These are phyloP conservation scores for Monosporozyma servazzii DNA, from an alignment of 805 yeast genomes.

Conservation along the genomic window DNA sequence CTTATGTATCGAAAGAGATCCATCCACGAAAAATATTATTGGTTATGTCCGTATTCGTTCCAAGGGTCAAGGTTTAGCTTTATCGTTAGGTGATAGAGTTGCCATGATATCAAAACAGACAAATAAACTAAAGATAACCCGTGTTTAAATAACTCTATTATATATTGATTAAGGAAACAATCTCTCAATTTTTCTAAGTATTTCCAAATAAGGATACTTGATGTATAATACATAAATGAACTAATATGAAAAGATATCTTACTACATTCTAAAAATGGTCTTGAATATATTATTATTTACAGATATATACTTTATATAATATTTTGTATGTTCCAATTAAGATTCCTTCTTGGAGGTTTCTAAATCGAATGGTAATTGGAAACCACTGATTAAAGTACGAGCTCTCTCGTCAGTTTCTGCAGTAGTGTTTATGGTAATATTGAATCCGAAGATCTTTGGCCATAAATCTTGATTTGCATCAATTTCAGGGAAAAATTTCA, in stretches of 20 bases:
- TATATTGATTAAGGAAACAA: background rate
- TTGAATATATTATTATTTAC: background rate
- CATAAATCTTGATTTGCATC: constrained; percentile 84
- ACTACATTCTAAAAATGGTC: background rate
- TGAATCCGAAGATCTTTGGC: constrained; percentile 80
- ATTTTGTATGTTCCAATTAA: background rate
- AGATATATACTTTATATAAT: background rate
- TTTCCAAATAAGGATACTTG: background rate
- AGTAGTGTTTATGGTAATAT: constrained; percentile 73
- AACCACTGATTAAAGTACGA: constrained; percentile 68
- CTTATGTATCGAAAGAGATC: constrained; percentile 78
- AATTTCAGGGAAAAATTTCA: constrained; percentile 84
- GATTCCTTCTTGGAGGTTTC: background rate
- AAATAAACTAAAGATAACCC: constrained; percentile 30
- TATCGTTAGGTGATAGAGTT: constrained; percentile 88
- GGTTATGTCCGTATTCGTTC: constrained; percentile 96
- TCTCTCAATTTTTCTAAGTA: background rate
- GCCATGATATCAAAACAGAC: constrained; percentile 67
- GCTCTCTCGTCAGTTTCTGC: constrained; percentile 91
- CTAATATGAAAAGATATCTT: background rate
- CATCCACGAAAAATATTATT: constrained; percentile 57
- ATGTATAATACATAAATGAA: background rate
- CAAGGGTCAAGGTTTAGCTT: constrained; percentile 94
- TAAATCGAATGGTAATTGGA: constrained; percentile 62
- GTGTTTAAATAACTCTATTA: constrained; percentile 17